These are phyloP conservation scores for Globisporangium mamillatum DNA, from an alignment of 352 stramenopile species.

Conservation along the genomic window DNA sequence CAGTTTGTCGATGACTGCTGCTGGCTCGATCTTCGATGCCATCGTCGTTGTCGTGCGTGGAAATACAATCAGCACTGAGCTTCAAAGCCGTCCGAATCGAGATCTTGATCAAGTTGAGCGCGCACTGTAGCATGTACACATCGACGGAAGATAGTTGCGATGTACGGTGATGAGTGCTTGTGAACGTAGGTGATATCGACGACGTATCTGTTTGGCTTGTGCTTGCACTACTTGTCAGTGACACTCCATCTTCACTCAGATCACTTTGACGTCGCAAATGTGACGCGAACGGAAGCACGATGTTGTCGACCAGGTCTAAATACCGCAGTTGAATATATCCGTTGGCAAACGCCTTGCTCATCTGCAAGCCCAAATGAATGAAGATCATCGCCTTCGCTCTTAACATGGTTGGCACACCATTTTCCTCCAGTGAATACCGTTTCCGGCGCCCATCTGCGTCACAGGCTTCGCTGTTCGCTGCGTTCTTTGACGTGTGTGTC, in stretches of 20 bases:
- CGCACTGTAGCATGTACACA: slow-evolving; percentile 59
- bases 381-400: slow-evolving; percentile 68
- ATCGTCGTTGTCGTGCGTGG: slow-evolving; percentile 26
- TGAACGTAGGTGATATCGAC: not conserved
- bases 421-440: slow-evolving; percentile 21
- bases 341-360: slow-evolving; percentile 38
- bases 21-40: slow-evolving; percentile 16
- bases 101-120: slow-evolving; percentile 52
- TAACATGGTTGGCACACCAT: slow-evolving; percentile 29
- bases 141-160: slow-evolving; percentile 22
- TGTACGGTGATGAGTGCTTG: not conserved
- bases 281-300: slow-evolving; percentile 26
- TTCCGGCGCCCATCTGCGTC: not conserved
- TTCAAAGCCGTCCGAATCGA: slow-evolving; percentile 62
- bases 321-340: slow-evolving; percentile 34
- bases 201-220: not conserved
- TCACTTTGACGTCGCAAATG: slow-evolving; percentile 15
- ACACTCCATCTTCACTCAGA: not conserved
- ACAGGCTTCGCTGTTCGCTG: not conserved
- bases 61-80: slow-evolving; percentile 65
- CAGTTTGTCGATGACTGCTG: slow-evolving; percentile 18
- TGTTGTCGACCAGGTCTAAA: slow-evolving; percentile 33
- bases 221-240: slow-evolving; percentile 9
- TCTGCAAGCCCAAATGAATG: slow-evolving; percentile 52
- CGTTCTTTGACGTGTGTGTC: not conserved